Evolutionary conservation across 176 grass and related monocot species (phyloP), one percentile per base, ranked within the genome.

Genomic region (Neostapfia colusana): DNA sequence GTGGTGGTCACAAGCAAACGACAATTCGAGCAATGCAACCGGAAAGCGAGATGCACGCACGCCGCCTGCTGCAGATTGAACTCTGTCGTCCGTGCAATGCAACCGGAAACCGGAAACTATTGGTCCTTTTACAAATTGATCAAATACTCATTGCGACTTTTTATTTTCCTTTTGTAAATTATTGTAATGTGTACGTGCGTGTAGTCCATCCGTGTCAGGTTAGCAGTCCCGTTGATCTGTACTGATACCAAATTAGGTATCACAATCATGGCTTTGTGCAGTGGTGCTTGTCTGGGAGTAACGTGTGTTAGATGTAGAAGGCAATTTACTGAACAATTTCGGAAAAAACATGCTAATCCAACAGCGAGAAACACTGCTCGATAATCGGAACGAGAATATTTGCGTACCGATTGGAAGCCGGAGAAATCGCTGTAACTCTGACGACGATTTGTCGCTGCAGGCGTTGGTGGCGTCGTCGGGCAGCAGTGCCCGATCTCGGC

Each of bases 31-130:
- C 65, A 55, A 43, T 13, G 50, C 65, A 55, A 43, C 18, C n/a
- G 79, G 69, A 67, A 79, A 85, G 69, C 76, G 49, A 85, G 46
- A 85, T 50, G n/a, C n/a, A 31, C 3, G 48, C 69, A 66, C 49
- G 81, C 67, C n/a, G n/a, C n/a, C n/a, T n/a, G n/a, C 26, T 65
- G 14, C 48, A 28, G 40, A 85, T 67, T 79, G 46, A 85, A 74
- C 49, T 74, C n/a, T 50, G 55, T 79, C 60, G 26, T 28, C 60
- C 40, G 46, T 85, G n/a, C n/a, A n/a, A n/a, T n/a, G n/a, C n/a
- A n/a, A n/a, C n/a, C n/a, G n/a, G n/a, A n/a, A n/a, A n/a, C n/a
- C n/a, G n/a, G n/a, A n/a, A n/a, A n/a, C n/a, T n/a, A n/a, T n/a
- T n/a, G n/a, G n/a, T n/a, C n/a, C n/a, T n/a, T n/a, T n/a, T n/a